Evolutionary conservation across 2,329 filamentous ascomycete genomes (phyloP), one percentile per base, ranked within the genome.

Genomic region (Fusarium proliferatum): DNA sequence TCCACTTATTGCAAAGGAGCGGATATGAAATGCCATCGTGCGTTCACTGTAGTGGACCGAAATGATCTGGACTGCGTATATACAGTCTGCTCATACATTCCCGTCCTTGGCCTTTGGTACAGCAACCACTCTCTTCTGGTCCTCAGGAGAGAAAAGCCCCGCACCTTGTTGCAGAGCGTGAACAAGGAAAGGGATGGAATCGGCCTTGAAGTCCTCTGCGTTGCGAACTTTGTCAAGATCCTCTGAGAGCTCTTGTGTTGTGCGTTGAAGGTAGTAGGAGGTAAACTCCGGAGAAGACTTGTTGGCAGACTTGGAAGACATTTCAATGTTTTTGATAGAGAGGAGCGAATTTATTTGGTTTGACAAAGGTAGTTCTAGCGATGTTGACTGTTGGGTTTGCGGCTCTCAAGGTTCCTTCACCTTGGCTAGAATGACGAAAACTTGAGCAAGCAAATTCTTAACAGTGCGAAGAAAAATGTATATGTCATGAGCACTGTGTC

Each of bases 181-280:
- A 39, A 95, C 86, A 46, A 95, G 86, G 78, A 94, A 87, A 9
- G 87, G 85, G 36, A 94, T 86, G 7, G 88, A 88, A 58, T 90
- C 89, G 66, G 85, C 84, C 78, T 89, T 91, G 83, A 94, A 95
- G 81, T 95, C 93, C 75, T 90, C 88, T 15, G 93, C 91, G 12
- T 77, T 81, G 72, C 93, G 89, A 69, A 94, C 85, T 80, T 90
- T 90, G 82, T 94, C 90, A 42, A 95, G 86, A 79, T 95, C 93
- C 74, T 94, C 91, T 17, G 91, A 89, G 63, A 95, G 90, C 79
- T 95, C 93, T 57, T 86, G 84, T 1, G 93, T 93, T 10, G 90
- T 85, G 67, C 89, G 90, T 76, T 92, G 90, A 52, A 95, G 87
- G 80, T 94, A 94, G 80, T 90, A 92, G 15, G 89, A 84, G 13